Conservation (phyloP, 106 monocot genomes). For the Allium fistulosum region DNA sequence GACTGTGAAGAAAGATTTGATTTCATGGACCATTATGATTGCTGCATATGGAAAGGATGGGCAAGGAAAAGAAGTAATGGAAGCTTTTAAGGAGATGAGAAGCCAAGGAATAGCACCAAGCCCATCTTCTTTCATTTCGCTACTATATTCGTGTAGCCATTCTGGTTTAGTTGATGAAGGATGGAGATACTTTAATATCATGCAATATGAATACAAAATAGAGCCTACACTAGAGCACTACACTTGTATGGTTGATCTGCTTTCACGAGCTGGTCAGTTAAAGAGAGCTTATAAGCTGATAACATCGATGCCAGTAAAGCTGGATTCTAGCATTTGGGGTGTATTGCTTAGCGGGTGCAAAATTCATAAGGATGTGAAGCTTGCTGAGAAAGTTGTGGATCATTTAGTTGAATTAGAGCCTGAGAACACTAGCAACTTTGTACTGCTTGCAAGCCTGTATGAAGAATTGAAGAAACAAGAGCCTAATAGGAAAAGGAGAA, state of each 20-base stretch:
- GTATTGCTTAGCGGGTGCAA: conserved; percentile 74
- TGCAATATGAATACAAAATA: conserved; percentile 58
- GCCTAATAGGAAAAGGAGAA: conserved; percentile 23
- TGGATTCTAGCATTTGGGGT: conserved; percentile 59
- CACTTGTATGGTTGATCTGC: conserved; percentile 70
- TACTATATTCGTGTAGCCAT: conserved; percentile 60
- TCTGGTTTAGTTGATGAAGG: conserved; percentile 56
- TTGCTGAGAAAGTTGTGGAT: conserved; percentile 72
- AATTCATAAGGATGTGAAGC: conserved; percentile 55
- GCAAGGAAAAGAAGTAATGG: conserved; percentile 36
- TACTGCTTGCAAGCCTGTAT: conserved; percentile 70
- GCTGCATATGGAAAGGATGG: conserved; percentile 69
- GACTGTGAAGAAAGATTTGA: conserved; percentile 25
- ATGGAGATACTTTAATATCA: conserved; percentile 57
- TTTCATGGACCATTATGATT: conserved; percentile 64
- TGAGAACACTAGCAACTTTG: conserved; percentile 59
- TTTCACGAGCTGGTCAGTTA: conserved; percentile 54
- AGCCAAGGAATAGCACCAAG: conserved; percentile 36
- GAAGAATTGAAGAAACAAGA: conserved; percentile 67
- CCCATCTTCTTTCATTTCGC: conserved; percentile 39
- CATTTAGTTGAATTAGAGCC: conserved; percentile 60
- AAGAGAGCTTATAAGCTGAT: conserved; percentile 59
- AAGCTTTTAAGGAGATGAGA: conserved; percentile 48
- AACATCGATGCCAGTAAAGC: conserved; percentile 59
- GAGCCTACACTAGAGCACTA: conserved; percentile 67